A percentile compares a stretch with the other conserved stretches of the same genome.
Evolutionary conservation across 192 early-diverging fungal species (phyloP).

Genomic region (Pecoramyces ruminantium): DNA sequence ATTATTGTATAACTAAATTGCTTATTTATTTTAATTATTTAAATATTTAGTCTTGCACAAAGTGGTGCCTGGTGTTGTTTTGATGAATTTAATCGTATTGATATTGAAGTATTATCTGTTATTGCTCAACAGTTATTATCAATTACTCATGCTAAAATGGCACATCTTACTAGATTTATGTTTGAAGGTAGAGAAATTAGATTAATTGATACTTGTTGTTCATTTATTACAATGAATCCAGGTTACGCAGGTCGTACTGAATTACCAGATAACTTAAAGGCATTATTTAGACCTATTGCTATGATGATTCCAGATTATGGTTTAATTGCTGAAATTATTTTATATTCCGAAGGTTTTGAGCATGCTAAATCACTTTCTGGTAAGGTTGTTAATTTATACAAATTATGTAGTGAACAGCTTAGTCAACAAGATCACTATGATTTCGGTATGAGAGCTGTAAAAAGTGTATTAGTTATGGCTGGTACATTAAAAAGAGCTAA

Average conservation of each 20-base stretch:
- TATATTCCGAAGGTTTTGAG: constrained; percentile 45
- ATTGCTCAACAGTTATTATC: constrained; percentile 44
- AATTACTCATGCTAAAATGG: constrained; percentile 40
- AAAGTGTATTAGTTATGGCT: constrained; percentile 46
- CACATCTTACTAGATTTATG: constrained; percentile 31
- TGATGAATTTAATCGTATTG: constrained; percentile 47
- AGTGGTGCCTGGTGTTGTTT: constrained; percentile 47
- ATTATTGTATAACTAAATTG: too few relatives aligned
- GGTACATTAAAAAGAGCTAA: constrained; percentile 31
- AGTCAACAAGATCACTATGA: constrained; percentile 50
- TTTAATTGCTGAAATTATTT: constrained; percentile 45
- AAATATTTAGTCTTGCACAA: constrained; percentile 17
- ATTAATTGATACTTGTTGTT: constrained; percentile 36
- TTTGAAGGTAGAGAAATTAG: constrained; percentile 41
- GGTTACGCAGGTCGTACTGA: constrained; percentile 42
- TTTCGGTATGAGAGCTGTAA: constrained; percentile 48
- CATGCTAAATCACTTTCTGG: constrained; percentile 33
- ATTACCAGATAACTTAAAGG: constrained; percentile 42
- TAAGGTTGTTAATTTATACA: constrained; percentile 44
- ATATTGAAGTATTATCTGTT: constrained; percentile 41
- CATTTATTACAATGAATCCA: constrained; percentile 46
- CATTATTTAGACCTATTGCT: constrained; percentile 37
- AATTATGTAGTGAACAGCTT: constrained; percentile 42
- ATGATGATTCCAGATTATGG: constrained; percentile 54
- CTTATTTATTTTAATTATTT: too few relatives aligned